Evolutionary conservation across 2,329 filamentous ascomycete species (phyloP), one percentile per base, ranked within the genome.

Genomic region (Calonectria multiphialidica): DNA sequence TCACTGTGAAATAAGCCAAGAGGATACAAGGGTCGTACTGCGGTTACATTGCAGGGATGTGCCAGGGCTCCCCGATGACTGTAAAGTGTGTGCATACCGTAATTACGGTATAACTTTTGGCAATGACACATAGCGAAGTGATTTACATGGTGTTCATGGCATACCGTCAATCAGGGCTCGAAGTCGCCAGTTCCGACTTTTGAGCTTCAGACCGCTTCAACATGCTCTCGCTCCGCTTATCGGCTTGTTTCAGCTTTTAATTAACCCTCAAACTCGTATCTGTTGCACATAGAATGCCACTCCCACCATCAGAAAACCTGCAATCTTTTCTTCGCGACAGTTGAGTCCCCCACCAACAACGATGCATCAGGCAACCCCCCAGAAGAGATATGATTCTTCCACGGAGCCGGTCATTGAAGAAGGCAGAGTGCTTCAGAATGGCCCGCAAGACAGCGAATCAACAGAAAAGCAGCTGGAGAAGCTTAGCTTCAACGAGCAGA

Each of bases 401-500:
- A 33, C 28, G 28, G 49, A 53, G 49, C 28, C 28, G 16, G 49
- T 16, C 28, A 18, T 53, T 18, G 49, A 53, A 53, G 49, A 53
- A 16, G 21, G 28, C 28, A 12, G 49, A n/a, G 49, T 53, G 28
- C 49, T 53, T 33, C 28, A 35, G 49, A 35, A 53, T 35, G 28
- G 28, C 28, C 7, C 49, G 18, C 49, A 53, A 53, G 28, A 53
- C 16, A 33, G 49, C 49, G 49, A 53, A 33, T 9, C 28, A n/a
- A 5, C 28, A 16, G 49, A 53, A 16, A 80, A 79, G 35, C 42
- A 44, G 12, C 80, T 82, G 57, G 79, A 82, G 25, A 53, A 53
- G 18, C 49, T 28, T 28, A 13, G 28, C 49, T 89, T 90, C 80
- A 90, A 88, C 49, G 88, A 90, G 74, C 88, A 90, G 77, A 90